A percentile compares a stretch with the other conserved stretches of the same genome.
These are phyloP conservation scores for Raffaelea albimanens DNA, from an alignment of 2,329 filamentous ascomycete species.

Conservation along the genomic window DNA sequence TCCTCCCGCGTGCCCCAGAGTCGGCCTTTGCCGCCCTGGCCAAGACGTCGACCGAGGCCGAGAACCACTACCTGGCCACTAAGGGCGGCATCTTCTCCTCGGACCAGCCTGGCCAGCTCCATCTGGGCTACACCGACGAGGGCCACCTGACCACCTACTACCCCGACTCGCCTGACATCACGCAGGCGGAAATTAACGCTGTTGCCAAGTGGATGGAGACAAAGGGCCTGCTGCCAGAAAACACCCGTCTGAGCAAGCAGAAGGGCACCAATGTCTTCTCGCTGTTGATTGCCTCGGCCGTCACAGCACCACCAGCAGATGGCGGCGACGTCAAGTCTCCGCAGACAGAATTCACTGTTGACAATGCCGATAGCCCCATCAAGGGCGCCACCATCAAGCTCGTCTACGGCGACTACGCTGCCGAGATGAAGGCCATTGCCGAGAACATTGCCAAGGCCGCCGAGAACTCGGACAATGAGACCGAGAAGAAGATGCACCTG, in stretches of 20 bases:
- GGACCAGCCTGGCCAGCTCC: constrained; percentile 54
- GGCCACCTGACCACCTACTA: constrained; percentile 79
- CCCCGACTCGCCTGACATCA: constrained; percentile 65
- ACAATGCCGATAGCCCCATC: constrained; percentile 48
- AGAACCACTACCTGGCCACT: constrained; percentile 57
- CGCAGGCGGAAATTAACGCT: constrained; percentile 62
- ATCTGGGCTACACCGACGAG: constrained; percentile 64
- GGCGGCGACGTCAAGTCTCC: constrained; percentile 60
- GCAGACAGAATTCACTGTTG: constrained; percentile 49
- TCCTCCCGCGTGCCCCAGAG: constrained; percentile 62
- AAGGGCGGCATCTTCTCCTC: constrained; percentile 65
- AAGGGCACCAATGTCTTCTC: constrained; percentile 47
- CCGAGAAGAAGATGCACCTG: constrained; percentile 61
- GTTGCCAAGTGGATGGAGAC: constrained; percentile 65
- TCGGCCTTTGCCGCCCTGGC: constrained; percentile 57
- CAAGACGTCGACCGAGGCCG: constrained; percentile 48
- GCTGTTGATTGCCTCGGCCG: constrained; percentile 63
- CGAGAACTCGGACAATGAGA: constrained; percentile 62
- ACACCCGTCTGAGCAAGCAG: constrained; percentile 65
- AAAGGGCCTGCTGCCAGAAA: constrained; percentile 61
- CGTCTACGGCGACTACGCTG: constrained; percentile 64
- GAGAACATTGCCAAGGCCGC: constrained; percentile 59
- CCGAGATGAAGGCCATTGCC: constrained; percentile 61
- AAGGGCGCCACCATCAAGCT: constrained; percentile 61
- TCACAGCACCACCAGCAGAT: constrained; percentile 45